Evolutionary conservation across 257 asterid genomes (phyloP), one percentile per base, ranked within the genome.

Genomic region (Cinchona pubescens): DNA sequence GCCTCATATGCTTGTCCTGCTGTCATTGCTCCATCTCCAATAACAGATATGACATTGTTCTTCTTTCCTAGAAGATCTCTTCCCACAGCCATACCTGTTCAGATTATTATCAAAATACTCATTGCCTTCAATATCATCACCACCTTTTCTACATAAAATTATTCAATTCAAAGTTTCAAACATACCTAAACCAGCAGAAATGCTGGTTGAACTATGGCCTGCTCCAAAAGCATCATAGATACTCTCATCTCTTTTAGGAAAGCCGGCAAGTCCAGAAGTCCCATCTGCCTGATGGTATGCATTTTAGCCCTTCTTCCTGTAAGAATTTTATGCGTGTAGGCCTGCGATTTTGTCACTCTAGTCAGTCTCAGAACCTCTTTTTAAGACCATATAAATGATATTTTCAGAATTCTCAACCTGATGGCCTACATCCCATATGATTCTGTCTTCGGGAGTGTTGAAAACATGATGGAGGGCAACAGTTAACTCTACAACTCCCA

Each of bases 1-100:
- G 97, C 97, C 84, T 91, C 97, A 11, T 90, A 91, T 1, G 92
- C 97, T 76, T 91, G 97, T 73, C 97, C 97, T 53, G 94, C 97
- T 1, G 93, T 91, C 92, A 88, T 90, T 2, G 97, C 91, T 53
- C 93, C 97, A 15, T 91, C 96, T 46, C 97, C 93, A 10, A 91
- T 90, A 48, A 91, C 89, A 2, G 92, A 82, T 46, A 91, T 83
- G 8, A 91, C 96, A 70, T 72, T 85, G 85, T 91, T 88, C 15
- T 83, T 75, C 83, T 88, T 90, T 21, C 96, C 92, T 32, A 87
- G 65, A 12, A 91, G 83, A 77, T 91, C 97, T 70, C 97, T 88
- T 25, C 82, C 97, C 14, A 90, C 91, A 9, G 96, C 97, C 97
- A 91, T 91, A 38, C 96, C 93, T 89, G 84, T 60, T 69, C 37